Conservation (phyloP, 2,329 filamentous ascomycete genomes). For the Sodiomyces alkalinus region DNA sequence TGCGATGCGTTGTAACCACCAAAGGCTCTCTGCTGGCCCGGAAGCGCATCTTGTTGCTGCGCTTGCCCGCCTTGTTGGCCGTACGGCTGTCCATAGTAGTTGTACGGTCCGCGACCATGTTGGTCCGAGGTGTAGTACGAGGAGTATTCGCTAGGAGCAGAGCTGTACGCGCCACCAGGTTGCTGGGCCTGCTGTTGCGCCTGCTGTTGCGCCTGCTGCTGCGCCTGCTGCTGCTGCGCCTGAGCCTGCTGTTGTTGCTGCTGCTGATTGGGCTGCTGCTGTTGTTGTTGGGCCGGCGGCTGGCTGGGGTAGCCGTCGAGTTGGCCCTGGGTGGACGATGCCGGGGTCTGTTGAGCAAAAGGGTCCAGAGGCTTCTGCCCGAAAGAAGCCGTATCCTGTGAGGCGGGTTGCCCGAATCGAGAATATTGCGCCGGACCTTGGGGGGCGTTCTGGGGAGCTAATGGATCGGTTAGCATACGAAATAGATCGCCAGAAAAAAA, state of each 20-base stretch:
- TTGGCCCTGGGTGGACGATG: conserved; percentile 31
- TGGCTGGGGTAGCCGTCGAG: conserved; percentile 47
- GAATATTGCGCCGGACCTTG: conserved; percentile 53
- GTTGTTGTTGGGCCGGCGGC: too few species aligned
- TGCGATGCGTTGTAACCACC: conserved; percentile 57
- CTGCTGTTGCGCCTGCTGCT: conserved; percentile 47
- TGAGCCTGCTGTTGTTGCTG: too few species aligned
- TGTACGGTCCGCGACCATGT: conserved; percentile 59
- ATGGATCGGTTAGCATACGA: conserved; percentile 7
- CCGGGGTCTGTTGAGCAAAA: conserved; percentile 58
- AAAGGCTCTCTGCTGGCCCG: conserved; percentile 58
- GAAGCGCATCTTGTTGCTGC: conserved; percentile 63
- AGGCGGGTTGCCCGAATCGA: conserved; percentile 48
- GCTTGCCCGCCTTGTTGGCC: conserved; percentile 41
- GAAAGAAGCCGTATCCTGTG: conserved; percentile 45
- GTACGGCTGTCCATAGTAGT: conserved; percentile 54
- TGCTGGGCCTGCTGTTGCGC: conserved; percentile 36
- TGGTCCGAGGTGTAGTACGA: conserved; percentile 73
- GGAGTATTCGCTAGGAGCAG: conserved; percentile 64
- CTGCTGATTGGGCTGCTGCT: too few species aligned
- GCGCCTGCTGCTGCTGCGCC: too few species aligned
- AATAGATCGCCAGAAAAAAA: too few species aligned
- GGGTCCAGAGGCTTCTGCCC: conserved; percentile 76
- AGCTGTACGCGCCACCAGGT: conserved; percentile 53
- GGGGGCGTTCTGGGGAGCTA: conserved; percentile 33